Evolutionary conservation across 768 basidiomycete genomes (phyloP).

Genomic region (Lactarius akahatsu): DNA sequence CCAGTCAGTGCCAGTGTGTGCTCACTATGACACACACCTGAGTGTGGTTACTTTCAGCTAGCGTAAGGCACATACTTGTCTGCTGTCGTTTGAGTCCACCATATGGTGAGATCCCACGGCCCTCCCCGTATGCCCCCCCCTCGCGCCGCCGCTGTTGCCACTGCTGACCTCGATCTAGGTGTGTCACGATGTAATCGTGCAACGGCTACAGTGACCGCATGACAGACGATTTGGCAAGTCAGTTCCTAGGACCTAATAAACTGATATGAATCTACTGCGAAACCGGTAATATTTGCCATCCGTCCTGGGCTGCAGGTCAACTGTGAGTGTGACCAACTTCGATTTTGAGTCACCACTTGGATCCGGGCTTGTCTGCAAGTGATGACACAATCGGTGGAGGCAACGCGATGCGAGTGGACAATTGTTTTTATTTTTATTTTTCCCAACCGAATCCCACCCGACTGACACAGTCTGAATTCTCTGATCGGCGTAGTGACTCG

Average conservation of each 20-base stretch:
- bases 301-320: not conserved
- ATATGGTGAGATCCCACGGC: not conserved
- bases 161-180: not conserved
- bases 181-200: not conserved
- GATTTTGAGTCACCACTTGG: not conserved
- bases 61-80: not conserved
- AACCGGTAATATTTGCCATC: not conserved
- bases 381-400: not conserved
- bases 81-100: not conserved
- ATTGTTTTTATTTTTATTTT: not conserved
- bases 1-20: no score
- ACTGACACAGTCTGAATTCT: not conserved
- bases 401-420: not conserved
- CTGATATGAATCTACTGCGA: not conserved
- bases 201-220: not conserved
- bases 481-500: not conserved
- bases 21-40: not conserved
- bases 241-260: slow-evolving; percentile 1
- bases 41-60: not conserved
- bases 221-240: not conserved
- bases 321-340: not conserved
- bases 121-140: not conserved
- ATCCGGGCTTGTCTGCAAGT: not conserved
- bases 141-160: not conserved
- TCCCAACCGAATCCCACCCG: not conserved